Evolutionary conservation across 106 monocot genomes (phyloP).

Genomic region (Dactylorhiza incarnata): DNA sequence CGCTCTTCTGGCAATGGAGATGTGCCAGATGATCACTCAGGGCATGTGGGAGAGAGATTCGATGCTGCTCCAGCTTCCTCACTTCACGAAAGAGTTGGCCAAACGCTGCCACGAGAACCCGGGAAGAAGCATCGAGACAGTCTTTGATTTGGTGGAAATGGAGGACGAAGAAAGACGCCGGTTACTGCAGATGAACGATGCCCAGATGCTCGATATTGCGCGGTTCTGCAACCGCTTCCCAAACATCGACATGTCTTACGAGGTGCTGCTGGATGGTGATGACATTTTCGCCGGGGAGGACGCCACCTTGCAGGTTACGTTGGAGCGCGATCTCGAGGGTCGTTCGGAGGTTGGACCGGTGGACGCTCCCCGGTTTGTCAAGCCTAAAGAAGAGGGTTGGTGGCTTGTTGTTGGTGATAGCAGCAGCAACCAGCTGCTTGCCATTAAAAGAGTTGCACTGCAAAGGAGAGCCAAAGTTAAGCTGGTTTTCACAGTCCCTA

Average conservation of each 20-base stretch:
- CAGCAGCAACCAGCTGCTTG: slow-evolving; percentile 71
- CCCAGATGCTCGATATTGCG: slow-evolving; percentile 72
- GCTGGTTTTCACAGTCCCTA: slow-evolving; percentile 64
- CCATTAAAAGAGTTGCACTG: slow-evolving; percentile 75
- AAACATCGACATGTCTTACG: slow-evolving; percentile 83
- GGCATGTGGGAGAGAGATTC: slow-evolving; percentile 96
- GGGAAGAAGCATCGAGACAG: slow-evolving; percentile 45
- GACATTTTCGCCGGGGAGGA: slow-evolving; percentile 56
- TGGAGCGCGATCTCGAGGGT: slow-evolving; percentile 82
- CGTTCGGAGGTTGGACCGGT: slow-evolving; percentile 66
- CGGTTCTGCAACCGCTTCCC: slow-evolving; percentile 94
- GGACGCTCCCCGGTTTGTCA: slow-evolving; percentile 65
- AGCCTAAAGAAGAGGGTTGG: slow-evolving; percentile 95
- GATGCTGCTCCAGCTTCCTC: slow-evolving; percentile 79
- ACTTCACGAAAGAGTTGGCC: slow-evolving; percentile 68
- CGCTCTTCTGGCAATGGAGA: slow-evolving; percentile 76
- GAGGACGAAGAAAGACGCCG: slow-evolving; percentile 73
- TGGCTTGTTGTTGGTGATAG: slow-evolving; percentile 93
- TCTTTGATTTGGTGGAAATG: slow-evolving; percentile 94
- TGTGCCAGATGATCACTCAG: slow-evolving; percentile 98
- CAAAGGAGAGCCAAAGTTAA: slow-evolving; percentile 69
- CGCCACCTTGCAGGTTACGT: slow-evolving; percentile 69
- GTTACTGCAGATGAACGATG: slow-evolving; percentile 82
- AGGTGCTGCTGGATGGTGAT: slow-evolving; percentile 58
- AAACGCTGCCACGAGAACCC: slow-evolving; percentile 81